A percentile compares a stretch with the other conserved stretches of the same genome.
Evolutionary conservation across 1,139 yeast species (phyloP).

Genomic region (Saccharomyces hybrid): DNA sequence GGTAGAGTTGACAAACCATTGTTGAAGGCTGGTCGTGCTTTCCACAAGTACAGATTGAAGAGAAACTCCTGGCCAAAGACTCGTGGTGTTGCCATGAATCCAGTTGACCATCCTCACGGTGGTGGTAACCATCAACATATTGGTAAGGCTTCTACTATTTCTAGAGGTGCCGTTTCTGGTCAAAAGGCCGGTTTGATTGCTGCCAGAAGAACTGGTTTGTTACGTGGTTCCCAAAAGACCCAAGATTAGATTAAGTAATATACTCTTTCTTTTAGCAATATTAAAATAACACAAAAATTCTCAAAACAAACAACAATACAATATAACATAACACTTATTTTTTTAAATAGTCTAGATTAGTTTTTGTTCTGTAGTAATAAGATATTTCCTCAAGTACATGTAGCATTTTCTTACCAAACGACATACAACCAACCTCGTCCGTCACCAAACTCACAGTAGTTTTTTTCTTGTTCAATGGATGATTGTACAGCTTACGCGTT

Average conservation of each 20-base stretch:
- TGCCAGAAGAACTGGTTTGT: slow-evolving; percentile 99
- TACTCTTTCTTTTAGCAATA: neutral
- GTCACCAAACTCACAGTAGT: neutral
- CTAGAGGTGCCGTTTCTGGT: slow-evolving; percentile 99
- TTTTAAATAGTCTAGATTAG: neutral
- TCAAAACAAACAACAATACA: slow-evolving; percentile 86
- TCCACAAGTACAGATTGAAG: slow-evolving; percentile 98
- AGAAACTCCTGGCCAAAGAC: slow-evolving; percentile 99
- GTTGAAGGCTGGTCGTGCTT: slow-evolving; percentile 99
- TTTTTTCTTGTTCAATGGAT: too few relatives aligned
- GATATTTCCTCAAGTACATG: slow-evolving; percentile 2
- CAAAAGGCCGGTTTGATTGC: slow-evolving; percentile 99
- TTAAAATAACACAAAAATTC: slow-evolving; percentile 38
- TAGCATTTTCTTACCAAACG: slow-evolving; percentile 8
- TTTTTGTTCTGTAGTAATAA: slow-evolving; percentile 7
- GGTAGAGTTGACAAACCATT: slow-evolving; percentile 99
- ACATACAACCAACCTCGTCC: neutral
- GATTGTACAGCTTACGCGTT: neutral
- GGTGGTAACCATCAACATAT: slow-evolving; percentile 99
- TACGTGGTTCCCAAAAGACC: slow-evolving; percentile 58
- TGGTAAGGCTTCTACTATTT: slow-evolving; percentile 99
- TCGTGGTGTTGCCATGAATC: slow-evolving; percentile 99
- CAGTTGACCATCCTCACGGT: slow-evolving; percentile 99
- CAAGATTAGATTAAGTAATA: slow-evolving; percentile 5
- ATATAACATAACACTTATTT: slow-evolving; percentile 18